phyloP scores from a whole-genome alignment of 2,329 filamentous ascomycete genomes.

The Akanthomyces lecanii region DNA sequence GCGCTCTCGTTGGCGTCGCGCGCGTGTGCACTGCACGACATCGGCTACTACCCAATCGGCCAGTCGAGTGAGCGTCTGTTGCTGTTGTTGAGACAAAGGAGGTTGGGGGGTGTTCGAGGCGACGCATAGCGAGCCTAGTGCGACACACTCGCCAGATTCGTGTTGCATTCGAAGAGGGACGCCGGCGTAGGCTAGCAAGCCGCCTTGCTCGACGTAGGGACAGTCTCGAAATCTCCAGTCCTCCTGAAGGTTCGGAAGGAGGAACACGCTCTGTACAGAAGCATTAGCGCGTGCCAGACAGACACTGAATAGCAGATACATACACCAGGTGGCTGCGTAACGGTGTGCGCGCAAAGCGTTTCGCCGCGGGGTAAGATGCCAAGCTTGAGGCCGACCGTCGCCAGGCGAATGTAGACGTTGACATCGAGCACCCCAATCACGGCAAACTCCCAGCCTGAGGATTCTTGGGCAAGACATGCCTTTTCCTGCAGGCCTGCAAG shows the following conservation, averaged over 20 bases:
- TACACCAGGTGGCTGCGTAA: constrained; percentile 33
- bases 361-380: constrained; percentile 41
- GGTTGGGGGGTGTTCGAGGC: constrained; percentile 33
- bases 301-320: constrained; percentile 1
- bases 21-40: constrained; percentile 35
- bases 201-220: constrained; percentile 37
- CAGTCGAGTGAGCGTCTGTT: constrained; percentile 25
- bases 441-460: constrained; percentile 43
- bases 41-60: constrained; percentile 36
- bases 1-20: constrained; percentile 37
- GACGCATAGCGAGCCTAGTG: constrained; percentile 41
- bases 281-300: not conserved
- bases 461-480: constrained; percentile 36
- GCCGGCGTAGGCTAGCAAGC: constrained; percentile 39
- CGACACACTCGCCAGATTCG: constrained; percentile 36
- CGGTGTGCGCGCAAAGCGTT: constrained; percentile 41
- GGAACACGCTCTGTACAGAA: constrained; percentile 32
- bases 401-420: constrained; percentile 40
- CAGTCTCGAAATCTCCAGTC: constrained; percentile 42
- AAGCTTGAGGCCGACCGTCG: constrained; percentile 37
- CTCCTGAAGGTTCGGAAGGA: constrained; percentile 36
- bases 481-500: constrained; percentile 40
- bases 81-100: constrained; percentile 28
- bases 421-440: constrained; percentile 41
- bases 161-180: constrained; percentile 36